A percentile compares a stretch with the other conserved stretches of the same genome.
Evolutionary conservation across 75 land plant species (phyloP).

Genomic region (Sequoia sempervirens): DNA sequence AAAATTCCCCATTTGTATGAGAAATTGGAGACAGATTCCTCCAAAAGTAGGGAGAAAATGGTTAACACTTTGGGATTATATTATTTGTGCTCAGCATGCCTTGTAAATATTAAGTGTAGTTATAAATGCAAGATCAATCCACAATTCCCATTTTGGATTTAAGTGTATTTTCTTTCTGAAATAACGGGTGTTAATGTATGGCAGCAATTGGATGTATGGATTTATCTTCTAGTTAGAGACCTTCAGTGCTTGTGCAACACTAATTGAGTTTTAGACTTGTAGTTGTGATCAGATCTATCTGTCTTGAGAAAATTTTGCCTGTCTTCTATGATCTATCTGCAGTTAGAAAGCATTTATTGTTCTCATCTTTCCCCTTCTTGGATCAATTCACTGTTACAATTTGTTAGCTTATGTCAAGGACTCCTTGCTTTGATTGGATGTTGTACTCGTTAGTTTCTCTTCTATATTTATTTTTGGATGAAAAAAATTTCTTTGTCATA

Average conservation of each 20-base stretch:
- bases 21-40: background rate
- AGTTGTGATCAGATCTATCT: background rate
- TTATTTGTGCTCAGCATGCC: background rate
- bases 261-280: background rate
- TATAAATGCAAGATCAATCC: background rate
- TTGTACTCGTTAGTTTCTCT: background rate
- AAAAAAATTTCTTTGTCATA: background rate
- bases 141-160: background rate
- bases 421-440: background rate
- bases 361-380: background rate
- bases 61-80: background rate
- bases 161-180: background rate
- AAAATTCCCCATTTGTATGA: background rate
- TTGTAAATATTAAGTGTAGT: background rate
- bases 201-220: background rate
- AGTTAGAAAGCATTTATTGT: background rate
- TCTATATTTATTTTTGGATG: background rate
- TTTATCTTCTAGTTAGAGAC: background rate
- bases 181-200: background rate
- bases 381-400: background rate
- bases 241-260: background rate
- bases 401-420: background rate
- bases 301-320: background rate
- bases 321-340: background rate
- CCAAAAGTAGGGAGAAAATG: background rate